Evolutionary conservation across 768 basidiomycete species (phyloP).

Genomic region (Lactarius sp.): DNA sequence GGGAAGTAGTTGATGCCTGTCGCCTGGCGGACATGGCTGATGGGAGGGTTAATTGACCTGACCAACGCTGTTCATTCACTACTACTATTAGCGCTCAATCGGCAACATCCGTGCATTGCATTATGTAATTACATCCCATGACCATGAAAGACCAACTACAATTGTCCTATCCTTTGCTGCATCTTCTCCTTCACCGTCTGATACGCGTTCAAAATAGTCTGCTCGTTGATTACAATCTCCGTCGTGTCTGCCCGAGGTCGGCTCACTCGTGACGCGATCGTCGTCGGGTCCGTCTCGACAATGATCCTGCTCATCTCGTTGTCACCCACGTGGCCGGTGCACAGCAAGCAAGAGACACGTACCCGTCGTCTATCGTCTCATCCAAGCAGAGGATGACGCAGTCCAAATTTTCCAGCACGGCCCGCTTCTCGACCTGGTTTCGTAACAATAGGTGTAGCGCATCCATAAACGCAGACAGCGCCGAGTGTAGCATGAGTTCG

Average conservation of each 20-base stretch:
- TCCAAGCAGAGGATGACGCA: conserved; percentile 88
- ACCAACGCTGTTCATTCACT: not conserved
- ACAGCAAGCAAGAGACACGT: conserved; percentile 30
- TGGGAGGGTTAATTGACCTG: not conserved
- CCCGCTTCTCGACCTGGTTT: conserved; percentile 92
- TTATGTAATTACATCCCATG: no score
- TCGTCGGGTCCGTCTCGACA: conserved; percentile 90
- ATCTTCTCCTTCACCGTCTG: conserved; percentile 83
- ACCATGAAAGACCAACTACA: no score
- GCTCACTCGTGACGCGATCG: conserved; percentile 94
- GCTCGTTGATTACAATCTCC: conserved; percentile 98
- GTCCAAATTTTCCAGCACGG: conserved; percentile 91
- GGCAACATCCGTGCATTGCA: not conserved
- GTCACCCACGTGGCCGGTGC: not conserved
- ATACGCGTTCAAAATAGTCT: conserved; percentile 91
- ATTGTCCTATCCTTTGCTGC: conserved; percentile 74
- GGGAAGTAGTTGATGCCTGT: conserved; percentile 77
- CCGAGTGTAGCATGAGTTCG: conserved; percentile 91
- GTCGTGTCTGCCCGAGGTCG: conserved; percentile 88
- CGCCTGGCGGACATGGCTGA: conserved; percentile 63
- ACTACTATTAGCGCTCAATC: not conserved
- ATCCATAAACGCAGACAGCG: conserved; percentile 79
- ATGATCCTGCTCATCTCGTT: conserved; percentile 60
- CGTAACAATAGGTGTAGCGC: conserved; percentile 81
- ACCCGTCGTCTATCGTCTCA: conserved; percentile 99